These are phyloP conservation scores for Sporothrix dimorphospora DNA, from an alignment of 2,329 filamentous ascomycete species.

Conservation along the genomic window DNA sequence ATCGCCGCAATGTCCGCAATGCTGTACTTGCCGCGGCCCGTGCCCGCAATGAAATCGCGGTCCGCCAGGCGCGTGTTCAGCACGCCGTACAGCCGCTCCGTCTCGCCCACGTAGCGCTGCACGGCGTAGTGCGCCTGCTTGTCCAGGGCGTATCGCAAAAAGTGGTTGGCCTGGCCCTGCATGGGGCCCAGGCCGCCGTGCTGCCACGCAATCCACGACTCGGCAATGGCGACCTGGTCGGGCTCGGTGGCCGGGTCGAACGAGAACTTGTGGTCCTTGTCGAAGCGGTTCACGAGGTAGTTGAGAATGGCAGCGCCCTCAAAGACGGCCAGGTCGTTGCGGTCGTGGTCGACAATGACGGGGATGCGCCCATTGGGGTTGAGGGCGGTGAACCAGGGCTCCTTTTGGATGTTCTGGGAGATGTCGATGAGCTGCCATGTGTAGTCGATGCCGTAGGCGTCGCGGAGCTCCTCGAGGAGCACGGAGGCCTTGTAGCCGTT, in stretches of 20 bases:
- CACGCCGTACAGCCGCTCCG: slow-evolving; percentile 72
- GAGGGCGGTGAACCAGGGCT: slow-evolving; percentile 66
- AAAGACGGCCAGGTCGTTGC: slow-evolving; percentile 65
- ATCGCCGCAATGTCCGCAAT: slow-evolving; percentile 74
- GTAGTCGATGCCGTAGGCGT: slow-evolving; percentile 65
- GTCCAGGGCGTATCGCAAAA: slow-evolving; percentile 63
- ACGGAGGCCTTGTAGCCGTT: slow-evolving; percentile 57
- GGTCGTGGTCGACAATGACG: slow-evolving; percentile 68
- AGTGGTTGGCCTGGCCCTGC: slow-evolving; percentile 78
- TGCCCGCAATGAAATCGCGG: slow-evolving; percentile 58
- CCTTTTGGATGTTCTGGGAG: slow-evolving; percentile 65
- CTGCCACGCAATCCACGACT: slow-evolving; percentile 71
- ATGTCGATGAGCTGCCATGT: slow-evolving; percentile 63
- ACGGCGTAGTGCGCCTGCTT: slow-evolving; percentile 72
- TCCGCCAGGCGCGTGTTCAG: slow-evolving; percentile 65
- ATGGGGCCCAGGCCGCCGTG: slow-evolving; percentile 74
- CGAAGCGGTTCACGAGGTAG: slow-evolving; percentile 63
- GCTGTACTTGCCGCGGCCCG: slow-evolving; percentile 58
- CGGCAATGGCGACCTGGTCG: slow-evolving; percentile 46
- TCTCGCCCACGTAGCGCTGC: slow-evolving; percentile 76
- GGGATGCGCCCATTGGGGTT: slow-evolving; percentile 69
- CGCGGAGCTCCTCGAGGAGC: slow-evolving; percentile 67
- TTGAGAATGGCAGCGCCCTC: slow-evolving; percentile 64
- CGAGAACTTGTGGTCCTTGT: slow-evolving; percentile 35
- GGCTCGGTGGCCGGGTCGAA: slow-evolving; percentile 36